Percentiles rank a stretch among this genome's conserved stretches.
phyloP scores from a whole-genome alignment of 78 protist genomes.

The Dictyostelium brefeldianum region DNA sequence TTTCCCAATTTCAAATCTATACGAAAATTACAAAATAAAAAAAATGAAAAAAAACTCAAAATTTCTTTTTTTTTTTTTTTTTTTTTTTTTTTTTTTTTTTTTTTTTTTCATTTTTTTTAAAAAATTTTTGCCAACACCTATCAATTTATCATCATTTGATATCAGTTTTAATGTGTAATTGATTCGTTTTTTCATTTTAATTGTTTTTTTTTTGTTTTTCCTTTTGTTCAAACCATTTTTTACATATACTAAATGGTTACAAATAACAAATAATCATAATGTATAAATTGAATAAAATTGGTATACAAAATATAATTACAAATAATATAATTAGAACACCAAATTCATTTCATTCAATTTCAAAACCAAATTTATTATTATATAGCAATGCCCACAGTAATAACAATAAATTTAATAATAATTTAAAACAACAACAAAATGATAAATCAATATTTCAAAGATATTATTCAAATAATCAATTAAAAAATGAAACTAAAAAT shows the following conservation, averaged over 20 bases:
- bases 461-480: not conserved
- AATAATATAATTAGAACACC: not conserved
- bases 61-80: no score
- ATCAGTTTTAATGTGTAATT: no score
- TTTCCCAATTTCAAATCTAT: not conserved
- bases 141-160: no score
- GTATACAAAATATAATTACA: not conserved
- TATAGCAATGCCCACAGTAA: not conserved
- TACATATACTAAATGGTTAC: no score
- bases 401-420: not conserved
- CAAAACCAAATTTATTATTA: not conserved
- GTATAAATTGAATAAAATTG: not conserved
- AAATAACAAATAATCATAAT: no score
- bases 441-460: not conserved
- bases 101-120: no score
- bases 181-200: no score
- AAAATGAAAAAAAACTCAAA: no score
- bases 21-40: not conserved
- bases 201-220: no score
- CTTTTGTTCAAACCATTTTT: no score
- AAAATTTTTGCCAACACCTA: not conserved
- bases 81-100: no score
- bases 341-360: slow-evolving; percentile 2
- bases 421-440: not conserved
- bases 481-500: not conserved